Base-by-base conservation (phyloP, 257 asterid species). In the Nicotiana tomentosiformis region DNA sequence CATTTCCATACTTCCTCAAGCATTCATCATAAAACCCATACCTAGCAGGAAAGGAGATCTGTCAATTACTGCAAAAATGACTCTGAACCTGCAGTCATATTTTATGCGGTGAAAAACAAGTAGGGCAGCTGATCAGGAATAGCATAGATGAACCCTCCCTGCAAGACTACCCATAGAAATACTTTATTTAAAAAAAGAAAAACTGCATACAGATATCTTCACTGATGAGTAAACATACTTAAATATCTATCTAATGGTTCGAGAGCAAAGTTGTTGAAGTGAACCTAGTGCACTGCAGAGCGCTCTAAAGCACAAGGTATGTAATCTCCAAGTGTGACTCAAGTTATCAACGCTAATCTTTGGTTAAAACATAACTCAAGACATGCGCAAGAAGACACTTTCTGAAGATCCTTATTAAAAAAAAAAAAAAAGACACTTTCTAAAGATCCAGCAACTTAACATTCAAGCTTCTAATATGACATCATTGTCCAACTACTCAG, bases 21-120 rank as follows among this genome's bases (percentile, higher is more conserved):
- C 98, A 95, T 88, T 93, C 99, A 82, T 95, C 99, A 81, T 95
- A 95, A 85, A 95, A 95, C 49, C 99, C 99, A 89, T 95, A 95
- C 89, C 98, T 95, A 92, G 82, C 30, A 80, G 58, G 83, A 12
- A 78, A 86, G 83, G 78, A 79, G 65, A 87, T 66, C 17, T 60
- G 83, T 88, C 77, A 87, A 85, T 57, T 74, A 53, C 26, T 66
- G 61, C 37, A 26, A 49, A 72, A 35, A 72, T 46, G 79, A 46
- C 39, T 46, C 51, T 46, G 39, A 46, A 74, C 79, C 78, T 49
- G 39, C 79, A 46, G 62, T 49, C 60, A 20, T 12, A 43, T 74
- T 26, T 20, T 49, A 23, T 74, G 26, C 15, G 39, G 32, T 5
- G 7, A 18, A 79, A 76, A 7, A 37, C 30, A 39, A 51, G n/a